phyloP scores from a whole-genome alignment of 441 rosid species.

The Daphne laureola region DNA sequence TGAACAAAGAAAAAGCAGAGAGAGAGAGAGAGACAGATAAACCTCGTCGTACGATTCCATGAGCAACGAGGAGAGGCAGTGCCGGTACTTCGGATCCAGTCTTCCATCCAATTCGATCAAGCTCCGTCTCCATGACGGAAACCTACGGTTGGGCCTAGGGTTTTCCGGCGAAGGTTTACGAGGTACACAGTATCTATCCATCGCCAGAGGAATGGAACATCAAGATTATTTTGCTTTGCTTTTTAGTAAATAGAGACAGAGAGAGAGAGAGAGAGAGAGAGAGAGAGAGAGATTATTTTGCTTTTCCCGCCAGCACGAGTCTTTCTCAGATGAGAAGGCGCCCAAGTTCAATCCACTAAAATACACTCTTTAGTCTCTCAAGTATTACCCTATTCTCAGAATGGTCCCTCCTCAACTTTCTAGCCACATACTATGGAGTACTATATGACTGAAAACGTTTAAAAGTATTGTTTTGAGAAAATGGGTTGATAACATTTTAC shows the following conservation, averaged over 20 bases:
- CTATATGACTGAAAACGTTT: no score
- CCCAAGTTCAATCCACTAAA: no score
- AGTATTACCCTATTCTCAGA: no score
- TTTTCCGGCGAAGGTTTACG: conserved; percentile 21
- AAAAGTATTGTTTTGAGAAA: no score
- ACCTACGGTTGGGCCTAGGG: conserved; percentile 29
- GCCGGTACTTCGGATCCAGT: conserved; percentile 42
- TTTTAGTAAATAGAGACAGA: no score
- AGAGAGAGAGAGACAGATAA: background rate
- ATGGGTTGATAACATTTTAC: no score
- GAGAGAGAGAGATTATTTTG: background rate
- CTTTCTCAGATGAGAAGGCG: no score
- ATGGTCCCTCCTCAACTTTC: no score
- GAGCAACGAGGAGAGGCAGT: conserved; percentile 36
- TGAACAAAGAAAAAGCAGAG: background rate
- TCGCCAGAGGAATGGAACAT: background rate
- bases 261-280: background rate
- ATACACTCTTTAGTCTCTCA: no score
- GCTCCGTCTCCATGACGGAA: conserved; percentile 50
- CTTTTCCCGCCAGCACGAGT: conserved; percentile 11
- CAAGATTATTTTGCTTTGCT: no score
- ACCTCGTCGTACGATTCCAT: conserved; percentile 74
- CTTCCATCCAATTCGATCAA: conserved; percentile 55
- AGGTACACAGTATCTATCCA: conserved; percentile 42
- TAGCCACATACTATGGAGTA: no score